A percentile compares a stretch with the other conserved stretches of the same genome.
phyloP scores from a whole-genome alignment of 768 basidiomycete genomes.

The Kwoniella europaea region DNA sequence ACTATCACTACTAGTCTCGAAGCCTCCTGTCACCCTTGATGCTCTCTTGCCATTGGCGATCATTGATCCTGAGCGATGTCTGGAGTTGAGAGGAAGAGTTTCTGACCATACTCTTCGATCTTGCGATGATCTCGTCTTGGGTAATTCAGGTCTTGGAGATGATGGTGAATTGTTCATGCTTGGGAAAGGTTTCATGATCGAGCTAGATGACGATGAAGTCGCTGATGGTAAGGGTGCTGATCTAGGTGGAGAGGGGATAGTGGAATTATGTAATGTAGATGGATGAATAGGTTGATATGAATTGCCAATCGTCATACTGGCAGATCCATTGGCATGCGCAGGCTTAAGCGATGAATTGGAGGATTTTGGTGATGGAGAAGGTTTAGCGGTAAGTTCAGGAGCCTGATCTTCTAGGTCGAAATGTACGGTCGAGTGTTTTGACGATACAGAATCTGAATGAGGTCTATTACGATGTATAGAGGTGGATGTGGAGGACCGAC shows the following conservation, averaged over 20 bases:
- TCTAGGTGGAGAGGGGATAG: conserved; percentile 19
- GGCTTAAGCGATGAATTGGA: neutral
- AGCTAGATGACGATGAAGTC: conserved; percentile 26
- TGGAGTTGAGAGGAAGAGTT: neutral
- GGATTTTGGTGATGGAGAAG: conserved; percentile 2
- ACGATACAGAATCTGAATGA: conserved; percentile 21
- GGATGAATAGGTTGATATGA: conserved; percentile 25
- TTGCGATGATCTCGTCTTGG: conserved; percentile 19
- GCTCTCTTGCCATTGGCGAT: conserved; percentile 33
- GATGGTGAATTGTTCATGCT: neutral
- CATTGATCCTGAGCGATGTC: conserved; percentile 25
- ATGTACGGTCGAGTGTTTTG: conserved; percentile 13
- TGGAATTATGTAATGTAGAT: conserved; percentile 19
- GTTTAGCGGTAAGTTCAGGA: neutral
- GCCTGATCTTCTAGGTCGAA: conserved; percentile 13
- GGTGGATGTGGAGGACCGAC: conserved; percentile 3
- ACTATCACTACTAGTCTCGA: conserved; percentile 35
- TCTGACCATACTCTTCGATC: conserved; percentile 31
- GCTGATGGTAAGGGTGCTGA: conserved; percentile 25
- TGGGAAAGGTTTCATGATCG: conserved; percentile 10
- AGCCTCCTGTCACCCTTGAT: conserved; percentile 43
- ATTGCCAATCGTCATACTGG: neutral
- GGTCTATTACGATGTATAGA: conserved; percentile 8
- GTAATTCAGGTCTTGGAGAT: neutral
- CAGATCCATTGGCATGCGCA: conserved; percentile 1